Evolutionary conservation across 768 basidiomycete genomes (phyloP).

Genomic region (Kwoniella bestiolae): DNA sequence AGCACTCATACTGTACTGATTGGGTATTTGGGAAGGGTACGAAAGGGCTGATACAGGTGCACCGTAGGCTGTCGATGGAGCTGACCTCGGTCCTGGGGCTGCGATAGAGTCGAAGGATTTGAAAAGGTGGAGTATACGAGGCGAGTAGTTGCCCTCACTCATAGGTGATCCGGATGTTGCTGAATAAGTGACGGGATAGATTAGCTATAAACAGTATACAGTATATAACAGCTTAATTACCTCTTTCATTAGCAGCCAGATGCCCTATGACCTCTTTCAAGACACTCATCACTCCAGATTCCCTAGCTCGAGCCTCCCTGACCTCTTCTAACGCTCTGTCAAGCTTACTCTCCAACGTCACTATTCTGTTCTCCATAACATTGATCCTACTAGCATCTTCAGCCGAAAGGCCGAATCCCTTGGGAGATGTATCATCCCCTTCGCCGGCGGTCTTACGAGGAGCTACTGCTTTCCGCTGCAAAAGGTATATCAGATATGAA

Average conservation of each 20-base stretch:
- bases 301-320: slow-evolving; percentile 41
- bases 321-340: slow-evolving; percentile 42
- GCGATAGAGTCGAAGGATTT: slow-evolving; percentile 29
- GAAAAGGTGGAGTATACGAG: slow-evolving; percentile 34
- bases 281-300: slow-evolving; percentile 40
- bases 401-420: slow-evolving; percentile 20
- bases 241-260: slow-evolving; percentile 30
- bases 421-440: slow-evolving; percentile 27
- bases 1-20: background rate
- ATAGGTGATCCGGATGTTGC: slow-evolving; percentile 27
- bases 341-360: slow-evolving; percentile 40
- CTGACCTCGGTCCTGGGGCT: background rate
- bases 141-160: slow-evolving; percentile 29
- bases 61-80: slow-evolving; percentile 11
- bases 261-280: slow-evolving; percentile 46
- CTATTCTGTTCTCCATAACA: slow-evolving; percentile 42
- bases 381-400: slow-evolving; percentile 37
- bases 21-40: background rate
- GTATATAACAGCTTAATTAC: slow-evolving; percentile 17
- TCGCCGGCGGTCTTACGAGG: slow-evolving; percentile 38
- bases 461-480: slow-evolving; percentile 47
- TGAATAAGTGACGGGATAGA: background rate
- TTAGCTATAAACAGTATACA: slow-evolving; percentile 1
- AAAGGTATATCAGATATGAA: background rate
- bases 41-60: slow-evolving; percentile 4